A percentile compares a stretch with the other conserved stretches of the same genome.
phyloP scores from a whole-genome alignment of 805 yeast genomes.

The Gaillardinia entomophila region DNA sequence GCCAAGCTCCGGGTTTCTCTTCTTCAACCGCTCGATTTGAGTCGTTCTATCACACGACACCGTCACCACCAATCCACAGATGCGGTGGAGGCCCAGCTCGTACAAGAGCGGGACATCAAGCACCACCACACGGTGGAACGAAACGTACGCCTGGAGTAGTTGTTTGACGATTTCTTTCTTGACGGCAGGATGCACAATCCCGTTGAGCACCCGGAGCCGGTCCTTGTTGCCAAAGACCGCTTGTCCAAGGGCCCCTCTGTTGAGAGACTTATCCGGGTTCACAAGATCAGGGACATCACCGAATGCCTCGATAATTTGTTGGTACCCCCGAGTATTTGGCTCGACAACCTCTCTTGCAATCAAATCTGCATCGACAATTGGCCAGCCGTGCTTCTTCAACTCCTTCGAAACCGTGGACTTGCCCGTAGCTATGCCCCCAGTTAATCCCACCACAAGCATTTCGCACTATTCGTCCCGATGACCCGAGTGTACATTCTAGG shows the following conservation, averaged over 20 bases:
- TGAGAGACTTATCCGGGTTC: slow-evolving; percentile 40
- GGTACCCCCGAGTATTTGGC: slow-evolving; percentile 73
- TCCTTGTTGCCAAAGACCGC: slow-evolving; percentile 67
- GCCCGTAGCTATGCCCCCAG: slow-evolving; percentile 98
- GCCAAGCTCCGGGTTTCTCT: slow-evolving; percentile 63
- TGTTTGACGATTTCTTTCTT: slow-evolving; percentile 57
- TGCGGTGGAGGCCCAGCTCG: slow-evolving; percentile 64
- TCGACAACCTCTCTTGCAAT: slow-evolving; percentile 82
- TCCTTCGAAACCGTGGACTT: slow-evolving; percentile 80
- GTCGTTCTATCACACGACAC: slow-evolving; percentile 53
- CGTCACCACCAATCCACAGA: slow-evolving; percentile 69
- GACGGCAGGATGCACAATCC: slow-evolving; percentile 86
- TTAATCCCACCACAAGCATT: slow-evolving; percentile 91
- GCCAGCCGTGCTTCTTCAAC: slow-evolving; percentile 48
- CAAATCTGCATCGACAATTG: slow-evolving; percentile 83
- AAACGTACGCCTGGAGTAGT: slow-evolving; percentile 52
- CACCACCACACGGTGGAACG: slow-evolving; percentile 55
- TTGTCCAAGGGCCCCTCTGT: slow-evolving; percentile 71
- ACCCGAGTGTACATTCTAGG: slow-evolving; percentile 37
- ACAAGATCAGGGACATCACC: slow-evolving; percentile 47
- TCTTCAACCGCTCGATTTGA: slow-evolving; percentile 60
- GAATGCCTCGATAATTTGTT: slow-evolving; percentile 58
- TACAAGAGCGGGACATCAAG: slow-evolving; percentile 88
- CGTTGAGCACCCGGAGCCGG: slow-evolving; percentile 57
- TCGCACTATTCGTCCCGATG: slow-evolving; percentile 5